Evolutionary conservation across 345 rosid genomes (phyloP).

Genomic region (Salix arbutifolia): DNA sequence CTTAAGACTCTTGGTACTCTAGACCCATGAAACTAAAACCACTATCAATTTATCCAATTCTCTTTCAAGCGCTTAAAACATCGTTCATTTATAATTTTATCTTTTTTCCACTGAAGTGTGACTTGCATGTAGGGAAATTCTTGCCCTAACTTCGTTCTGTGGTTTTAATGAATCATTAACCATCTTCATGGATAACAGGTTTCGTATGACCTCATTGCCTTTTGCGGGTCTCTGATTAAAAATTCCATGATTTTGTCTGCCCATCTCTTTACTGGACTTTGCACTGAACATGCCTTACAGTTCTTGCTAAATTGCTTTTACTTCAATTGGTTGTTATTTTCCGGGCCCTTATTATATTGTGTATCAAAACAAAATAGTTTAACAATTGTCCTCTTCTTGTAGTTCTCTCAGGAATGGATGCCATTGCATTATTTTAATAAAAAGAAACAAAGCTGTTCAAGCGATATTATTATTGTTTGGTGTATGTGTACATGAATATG

Average conservation of each 20-base stretch:
- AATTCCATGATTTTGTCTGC: not conserved
- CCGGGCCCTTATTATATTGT: slow-evolving; percentile 6
- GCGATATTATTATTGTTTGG: not conserved
- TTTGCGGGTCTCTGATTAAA: not conserved
- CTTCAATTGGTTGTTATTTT: too few relatives aligned
- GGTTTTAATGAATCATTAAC: not conserved
- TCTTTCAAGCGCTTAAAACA: not conserved
- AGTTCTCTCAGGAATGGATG: slow-evolving; percentile 5
- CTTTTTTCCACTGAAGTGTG: too few relatives aligned
- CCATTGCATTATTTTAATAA: not conserved
- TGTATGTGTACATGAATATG: not conserved
- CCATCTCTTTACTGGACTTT: not conserved
- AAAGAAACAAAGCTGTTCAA: too few relatives aligned
- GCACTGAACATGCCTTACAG: not conserved
- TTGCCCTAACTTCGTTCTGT: not conserved
- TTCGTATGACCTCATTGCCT: not conserved
- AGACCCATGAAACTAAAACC: not conserved
- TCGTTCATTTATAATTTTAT: too few relatives aligned
- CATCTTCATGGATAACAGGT: not conserved
- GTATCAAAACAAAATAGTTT: not conserved
- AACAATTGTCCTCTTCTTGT: not conserved
- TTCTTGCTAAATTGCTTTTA: not conserved
- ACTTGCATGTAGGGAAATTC: not conserved
- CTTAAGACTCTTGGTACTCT: not conserved
- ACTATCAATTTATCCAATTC: not conserved